These are phyloP conservation scores for Hericium rajendrae DNA, from an alignment of 768 basidiomycete genomes.

Conservation along the genomic window DNA sequence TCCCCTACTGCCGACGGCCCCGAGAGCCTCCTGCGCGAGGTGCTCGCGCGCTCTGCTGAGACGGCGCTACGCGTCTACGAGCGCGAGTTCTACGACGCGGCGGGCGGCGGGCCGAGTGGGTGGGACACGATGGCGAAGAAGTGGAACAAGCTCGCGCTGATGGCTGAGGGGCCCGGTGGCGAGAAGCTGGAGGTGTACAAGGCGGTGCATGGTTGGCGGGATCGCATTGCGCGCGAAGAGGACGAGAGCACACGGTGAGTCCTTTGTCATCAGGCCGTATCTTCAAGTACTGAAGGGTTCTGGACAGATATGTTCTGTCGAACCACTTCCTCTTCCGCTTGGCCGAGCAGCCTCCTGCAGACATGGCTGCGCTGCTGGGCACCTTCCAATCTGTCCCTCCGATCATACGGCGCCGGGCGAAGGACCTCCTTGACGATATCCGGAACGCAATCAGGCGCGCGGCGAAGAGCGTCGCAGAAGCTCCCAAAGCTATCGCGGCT, in stretches of 20 bases:
- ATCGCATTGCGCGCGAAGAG: conserved; percentile 64
- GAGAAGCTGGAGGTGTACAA: conserved; percentile 58
- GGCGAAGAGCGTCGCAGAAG: conserved; percentile 2
- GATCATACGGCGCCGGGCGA: conserved; percentile 50
- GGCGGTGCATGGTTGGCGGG: conserved; percentile 76
- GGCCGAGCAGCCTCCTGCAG: conserved; percentile 60
- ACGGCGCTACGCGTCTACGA: conserved; percentile 68
- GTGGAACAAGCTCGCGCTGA: conserved; percentile 64
- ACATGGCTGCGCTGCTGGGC: conserved; percentile 53
- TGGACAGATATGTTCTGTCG: conserved; percentile 56
- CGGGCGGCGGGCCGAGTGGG: conserved; percentile 55
- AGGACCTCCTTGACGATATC: conserved; percentile 59
- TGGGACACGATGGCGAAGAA: conserved; percentile 74
- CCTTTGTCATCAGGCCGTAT: background rate
- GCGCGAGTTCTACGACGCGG: conserved; percentile 59
- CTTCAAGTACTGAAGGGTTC: background rate
- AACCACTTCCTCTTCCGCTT: conserved; percentile 69
- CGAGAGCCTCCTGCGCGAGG: conserved; percentile 44
- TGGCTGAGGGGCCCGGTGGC: conserved; percentile 26
- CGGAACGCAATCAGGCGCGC: conserved; percentile 32
- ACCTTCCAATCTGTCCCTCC: conserved; percentile 51
- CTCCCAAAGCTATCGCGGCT: background rate
- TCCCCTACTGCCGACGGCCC: background rate
- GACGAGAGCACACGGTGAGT: conserved; percentile 78
- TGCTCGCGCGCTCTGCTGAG: conserved; percentile 63